Conservation (phyloP, 75 land plant genomes). For the Isoetes taiwanensis region DNA sequence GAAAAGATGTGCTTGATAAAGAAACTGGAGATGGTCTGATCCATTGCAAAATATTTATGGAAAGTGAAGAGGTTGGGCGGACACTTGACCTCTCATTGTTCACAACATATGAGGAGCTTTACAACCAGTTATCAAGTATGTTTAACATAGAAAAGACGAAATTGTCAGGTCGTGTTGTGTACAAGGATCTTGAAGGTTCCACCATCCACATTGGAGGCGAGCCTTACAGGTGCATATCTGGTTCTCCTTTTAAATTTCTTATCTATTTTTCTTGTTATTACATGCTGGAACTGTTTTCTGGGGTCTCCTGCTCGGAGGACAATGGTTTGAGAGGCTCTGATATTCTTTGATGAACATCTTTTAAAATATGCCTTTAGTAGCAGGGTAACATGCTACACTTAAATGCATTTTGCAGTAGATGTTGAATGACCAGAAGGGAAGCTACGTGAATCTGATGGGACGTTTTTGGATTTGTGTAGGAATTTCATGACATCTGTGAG, state of each 20-base stretch:
- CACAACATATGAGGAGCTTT: conserved; percentile 55
- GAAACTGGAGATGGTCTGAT: conserved; percentile 7
- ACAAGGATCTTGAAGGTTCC: conserved; percentile 37
- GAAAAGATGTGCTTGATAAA: conserved; percentile 1
- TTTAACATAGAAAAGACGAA: conserved; percentile 34
- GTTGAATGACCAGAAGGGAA: not conserved
- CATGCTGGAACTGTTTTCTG: not conserved
- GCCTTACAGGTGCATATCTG: conserved; percentile 43
- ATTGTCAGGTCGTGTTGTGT: conserved; percentile 24
- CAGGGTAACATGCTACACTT: not conserved
- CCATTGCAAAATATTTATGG: conserved; percentile 64
- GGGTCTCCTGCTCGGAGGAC: not conserved
- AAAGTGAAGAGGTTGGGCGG: conserved; percentile 73
- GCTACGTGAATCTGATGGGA: not conserved
- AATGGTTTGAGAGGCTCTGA: not conserved
- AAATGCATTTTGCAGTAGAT: not conserved
- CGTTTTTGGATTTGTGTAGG: conserved; percentile 10
- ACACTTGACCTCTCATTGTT: conserved; percentile 61
- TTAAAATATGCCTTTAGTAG: too few relatives aligned
- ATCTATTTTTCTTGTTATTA: not conserved
- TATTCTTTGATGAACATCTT: not conserved
- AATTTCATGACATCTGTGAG: conserved; percentile 19
- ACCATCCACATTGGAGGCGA: conserved; percentile 54
- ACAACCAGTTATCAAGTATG: conserved; percentile 46
- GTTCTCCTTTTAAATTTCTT: not conserved